phyloP scores from a whole-genome alignment of 768 basidiomycete species.

The Leucocoprinus leucothites region DNA sequence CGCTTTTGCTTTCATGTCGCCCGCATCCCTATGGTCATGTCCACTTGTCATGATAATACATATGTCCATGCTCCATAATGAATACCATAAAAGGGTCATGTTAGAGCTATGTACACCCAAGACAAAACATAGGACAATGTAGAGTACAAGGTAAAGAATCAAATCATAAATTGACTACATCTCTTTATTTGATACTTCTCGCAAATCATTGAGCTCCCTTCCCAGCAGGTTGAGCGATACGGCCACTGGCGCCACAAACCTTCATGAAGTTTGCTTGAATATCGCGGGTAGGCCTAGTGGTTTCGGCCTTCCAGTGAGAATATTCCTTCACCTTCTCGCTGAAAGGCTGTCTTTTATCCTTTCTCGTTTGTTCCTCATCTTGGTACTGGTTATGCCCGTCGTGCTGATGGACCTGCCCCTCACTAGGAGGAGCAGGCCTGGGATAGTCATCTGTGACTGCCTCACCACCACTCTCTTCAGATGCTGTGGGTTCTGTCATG shows the following conservation, averaged over 20 bases:
- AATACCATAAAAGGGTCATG: background rate
- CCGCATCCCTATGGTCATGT: conserved; percentile 27
- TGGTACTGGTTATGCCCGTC: conserved; percentile 27
- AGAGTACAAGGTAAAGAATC: conserved; percentile 9
- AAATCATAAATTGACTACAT: background rate
- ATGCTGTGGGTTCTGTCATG: conserved; percentile 6
- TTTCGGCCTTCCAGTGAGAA: conserved; percentile 43
- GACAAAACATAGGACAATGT: background rate
- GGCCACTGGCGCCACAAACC: conserved; percentile 39
- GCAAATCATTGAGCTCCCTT: conserved; percentile 34
- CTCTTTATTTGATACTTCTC: conserved; percentile 12
- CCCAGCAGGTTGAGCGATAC: conserved; percentile 59
- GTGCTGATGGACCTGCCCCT: conserved; percentile 25
- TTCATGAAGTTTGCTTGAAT: conserved; percentile 25
- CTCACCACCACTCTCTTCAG: conserved; percentile 27
- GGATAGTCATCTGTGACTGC: conserved; percentile 38
- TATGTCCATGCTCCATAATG: conserved; percentile 19
- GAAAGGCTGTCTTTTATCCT: conserved; percentile 46
- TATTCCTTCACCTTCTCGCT: conserved; percentile 46
- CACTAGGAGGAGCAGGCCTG: conserved; percentile 40
- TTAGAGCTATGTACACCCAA: background rate
- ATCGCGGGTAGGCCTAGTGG: conserved; percentile 47
- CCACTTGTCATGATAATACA: conserved; percentile 22
- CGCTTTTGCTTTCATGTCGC: conserved; percentile 22
- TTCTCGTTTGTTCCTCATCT: conserved; percentile 44